Conservation (phyloP, 2,329 filamentous ascomycete species). For the Diaporthe helianthi region DNA sequence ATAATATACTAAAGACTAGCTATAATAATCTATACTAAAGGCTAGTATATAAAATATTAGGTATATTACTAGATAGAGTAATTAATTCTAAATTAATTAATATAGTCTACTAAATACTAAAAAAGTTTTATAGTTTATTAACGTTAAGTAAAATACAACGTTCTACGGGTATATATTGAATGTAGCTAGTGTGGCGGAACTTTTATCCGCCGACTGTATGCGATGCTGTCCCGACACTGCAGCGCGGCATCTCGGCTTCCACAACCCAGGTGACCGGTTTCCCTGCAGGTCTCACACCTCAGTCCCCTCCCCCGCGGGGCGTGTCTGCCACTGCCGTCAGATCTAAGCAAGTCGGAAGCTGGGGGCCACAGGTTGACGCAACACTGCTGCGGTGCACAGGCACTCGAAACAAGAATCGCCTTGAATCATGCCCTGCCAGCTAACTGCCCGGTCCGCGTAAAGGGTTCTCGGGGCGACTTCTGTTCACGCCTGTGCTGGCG, state of each 20-base stretch:
- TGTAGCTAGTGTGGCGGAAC: no score
- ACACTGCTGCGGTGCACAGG: constrained; percentile 17
- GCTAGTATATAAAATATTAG: no score
- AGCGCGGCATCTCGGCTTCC: constrained; percentile 20
- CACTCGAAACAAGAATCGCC: constrained; percentile 21
- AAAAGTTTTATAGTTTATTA: no score
- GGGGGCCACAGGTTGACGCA: constrained; percentile 25
- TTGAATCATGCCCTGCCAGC: constrained; percentile 21
- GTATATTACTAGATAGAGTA: no score
- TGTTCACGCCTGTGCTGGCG: neutral
- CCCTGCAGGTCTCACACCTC: constrained; percentile 17
- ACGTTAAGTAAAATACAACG: no score
- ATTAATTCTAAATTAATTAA: no score
- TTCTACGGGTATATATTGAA: no score
- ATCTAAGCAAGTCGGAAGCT: neutral
- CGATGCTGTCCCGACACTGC: constrained; percentile 2
- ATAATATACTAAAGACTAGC: no score
- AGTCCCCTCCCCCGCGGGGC: neutral
- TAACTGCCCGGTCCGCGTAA: neutral
- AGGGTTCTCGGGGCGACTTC: neutral
- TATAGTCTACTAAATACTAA: no score
- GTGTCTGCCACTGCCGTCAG: constrained; percentile 18
- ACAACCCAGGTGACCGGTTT: constrained; percentile 12
- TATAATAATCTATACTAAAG: no score
- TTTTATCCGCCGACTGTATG: no score